Conservation (phyloP, 2,329 filamentous ascomycete genomes). For the Colletotrichum tropicicola region DNA sequence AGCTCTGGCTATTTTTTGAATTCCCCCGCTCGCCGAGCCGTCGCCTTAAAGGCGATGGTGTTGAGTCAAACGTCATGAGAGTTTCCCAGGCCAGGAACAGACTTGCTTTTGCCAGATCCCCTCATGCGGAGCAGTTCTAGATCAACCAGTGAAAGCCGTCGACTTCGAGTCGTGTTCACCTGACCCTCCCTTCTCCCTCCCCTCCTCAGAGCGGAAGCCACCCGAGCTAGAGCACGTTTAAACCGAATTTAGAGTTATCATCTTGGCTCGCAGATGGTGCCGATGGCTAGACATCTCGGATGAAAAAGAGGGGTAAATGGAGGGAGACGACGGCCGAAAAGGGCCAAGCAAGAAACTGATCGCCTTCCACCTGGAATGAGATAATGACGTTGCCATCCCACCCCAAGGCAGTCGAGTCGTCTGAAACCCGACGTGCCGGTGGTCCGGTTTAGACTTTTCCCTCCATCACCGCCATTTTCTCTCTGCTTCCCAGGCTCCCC, state of each 20-base stretch:
- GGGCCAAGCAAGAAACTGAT: neutral
- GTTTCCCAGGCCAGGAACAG: conserved; percentile 13
- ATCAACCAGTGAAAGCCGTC: neutral
- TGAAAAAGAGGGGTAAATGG: conserved; percentile 14
- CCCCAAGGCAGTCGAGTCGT: neutral
- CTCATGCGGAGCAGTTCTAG: neutral
- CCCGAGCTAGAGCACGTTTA: neutral
- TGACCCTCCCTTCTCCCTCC: conserved; percentile 1
- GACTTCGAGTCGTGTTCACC: neutral
- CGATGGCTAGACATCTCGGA: neutral
- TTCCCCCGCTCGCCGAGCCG: no score
- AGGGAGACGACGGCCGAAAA: neutral
- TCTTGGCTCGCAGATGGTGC: neutral
- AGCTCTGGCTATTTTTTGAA: no score
- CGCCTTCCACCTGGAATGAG: neutral
- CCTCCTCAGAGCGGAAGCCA: neutral
- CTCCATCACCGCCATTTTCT: neutral
- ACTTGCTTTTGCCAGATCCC: neutral
- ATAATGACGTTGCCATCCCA: neutral
- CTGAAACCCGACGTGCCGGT: neutral
- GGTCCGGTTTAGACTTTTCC: neutral
- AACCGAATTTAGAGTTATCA: neutral
- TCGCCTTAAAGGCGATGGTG: no score
- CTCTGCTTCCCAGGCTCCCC: neutral
- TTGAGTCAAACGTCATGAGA: neutral